phyloP scores from a whole-genome alignment of 75 land plant genomes.

The Selaginella moellendorffii region DNA sequence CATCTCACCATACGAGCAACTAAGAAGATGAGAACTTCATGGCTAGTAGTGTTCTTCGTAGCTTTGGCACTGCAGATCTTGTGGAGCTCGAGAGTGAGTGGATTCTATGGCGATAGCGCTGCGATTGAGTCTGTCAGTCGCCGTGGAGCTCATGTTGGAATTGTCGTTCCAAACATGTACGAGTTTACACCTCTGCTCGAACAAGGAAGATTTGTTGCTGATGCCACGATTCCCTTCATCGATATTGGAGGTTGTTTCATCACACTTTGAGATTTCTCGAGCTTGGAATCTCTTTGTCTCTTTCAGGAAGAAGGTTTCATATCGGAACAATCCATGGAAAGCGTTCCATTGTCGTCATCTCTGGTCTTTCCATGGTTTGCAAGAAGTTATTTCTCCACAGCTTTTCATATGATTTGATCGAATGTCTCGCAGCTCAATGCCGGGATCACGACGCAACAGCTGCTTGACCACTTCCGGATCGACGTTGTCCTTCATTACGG shows the following conservation, averaged over 20 bases:
- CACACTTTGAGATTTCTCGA: not conserved
- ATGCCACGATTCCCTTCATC: conserved; percentile 13
- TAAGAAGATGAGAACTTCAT: too few species aligned
- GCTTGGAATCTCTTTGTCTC: not conserved
- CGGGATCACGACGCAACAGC: conserved; percentile 36
- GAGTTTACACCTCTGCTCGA: conserved; percentile 33
- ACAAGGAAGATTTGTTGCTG: conserved; percentile 18
- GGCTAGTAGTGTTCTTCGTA: too few species aligned
- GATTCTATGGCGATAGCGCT: too few species aligned
- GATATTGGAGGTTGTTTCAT: conserved; percentile 28
- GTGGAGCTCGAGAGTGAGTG: too few species aligned
- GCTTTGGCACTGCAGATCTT: too few species aligned
- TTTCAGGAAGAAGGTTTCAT: conserved; percentile 40
- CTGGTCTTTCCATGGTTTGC: conserved; percentile 43
- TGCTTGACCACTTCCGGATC: conserved; percentile 28
- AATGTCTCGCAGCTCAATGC: conserved; percentile 35
- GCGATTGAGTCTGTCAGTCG: too few species aligned
- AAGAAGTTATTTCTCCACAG: not conserved
- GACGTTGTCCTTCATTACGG: conserved; percentile 43
- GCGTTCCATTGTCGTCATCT: conserved; percentile 31
- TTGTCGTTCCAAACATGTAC: conserved; percentile 33
- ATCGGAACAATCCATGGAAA: conserved; percentile 25
- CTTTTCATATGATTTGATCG: not conserved
- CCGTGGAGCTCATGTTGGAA: conserved; percentile 27
- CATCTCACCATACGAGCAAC: too few species aligned